Evolutionary conservation across 2,329 filamentous ascomycete species (phyloP).

Genomic region (Zasmidium citrigriseum): DNA sequence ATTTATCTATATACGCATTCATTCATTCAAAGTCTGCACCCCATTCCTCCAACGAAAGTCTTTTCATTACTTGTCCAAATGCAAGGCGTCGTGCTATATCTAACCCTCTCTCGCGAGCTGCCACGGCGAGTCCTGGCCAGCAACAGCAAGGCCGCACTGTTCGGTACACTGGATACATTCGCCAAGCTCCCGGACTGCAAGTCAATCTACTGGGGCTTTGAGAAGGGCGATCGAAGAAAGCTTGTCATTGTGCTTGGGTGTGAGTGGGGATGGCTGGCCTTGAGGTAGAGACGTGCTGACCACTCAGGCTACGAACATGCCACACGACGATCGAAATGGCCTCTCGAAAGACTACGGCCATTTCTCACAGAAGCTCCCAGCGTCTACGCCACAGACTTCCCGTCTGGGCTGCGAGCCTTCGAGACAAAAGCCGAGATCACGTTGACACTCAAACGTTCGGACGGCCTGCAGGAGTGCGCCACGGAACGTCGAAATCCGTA

Average conservation of each 20-base stretch:
- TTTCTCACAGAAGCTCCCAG: background rate
- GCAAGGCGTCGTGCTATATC: background rate
- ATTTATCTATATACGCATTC: background rate
- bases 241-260: background rate
- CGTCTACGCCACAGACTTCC: background rate
- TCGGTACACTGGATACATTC: background rate
- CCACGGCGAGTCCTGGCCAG: background rate
- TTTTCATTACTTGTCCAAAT: no score
- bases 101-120: background rate
- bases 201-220: background rate
- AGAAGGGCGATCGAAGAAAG: background rate
- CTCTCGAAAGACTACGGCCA: background rate
- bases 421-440: background rate
- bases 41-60: background rate
- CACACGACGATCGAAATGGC: background rate
- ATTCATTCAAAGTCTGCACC: background rate
- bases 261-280: no score
- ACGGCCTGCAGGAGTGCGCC: no score
- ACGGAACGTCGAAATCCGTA: no score
- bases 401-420: background rate
- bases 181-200: background rate
- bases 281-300: background rate
- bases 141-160: slow-evolving; percentile 1
- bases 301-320: background rate
- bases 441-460: no score